Evolutionary conservation across 305 asterid species (phyloP).

Genomic region (Fraxinus sp.): DNA sequence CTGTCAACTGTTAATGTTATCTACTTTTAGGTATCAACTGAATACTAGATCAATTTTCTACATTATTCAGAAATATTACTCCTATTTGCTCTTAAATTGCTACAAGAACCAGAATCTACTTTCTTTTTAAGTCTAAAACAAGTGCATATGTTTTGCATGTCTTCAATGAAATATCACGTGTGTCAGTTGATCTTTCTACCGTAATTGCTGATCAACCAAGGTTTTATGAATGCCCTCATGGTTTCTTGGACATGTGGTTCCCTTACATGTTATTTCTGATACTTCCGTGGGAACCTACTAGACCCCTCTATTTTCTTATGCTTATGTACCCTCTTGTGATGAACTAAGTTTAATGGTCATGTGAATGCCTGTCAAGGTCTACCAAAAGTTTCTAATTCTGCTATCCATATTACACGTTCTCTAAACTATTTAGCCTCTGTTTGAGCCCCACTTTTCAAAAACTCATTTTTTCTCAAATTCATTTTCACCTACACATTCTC

Average conservation of each 20-base stretch:
- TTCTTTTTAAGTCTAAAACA: background rate
- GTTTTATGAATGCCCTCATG: background rate
- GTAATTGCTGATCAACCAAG: background rate
- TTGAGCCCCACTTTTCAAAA: no score
- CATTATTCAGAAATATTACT: background rate
- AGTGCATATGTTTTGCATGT: background rate
- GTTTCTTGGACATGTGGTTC: background rate
- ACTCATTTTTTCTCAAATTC: no score
- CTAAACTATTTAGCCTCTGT: no score
- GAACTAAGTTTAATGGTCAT: background rate
- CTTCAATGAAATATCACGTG: background rate
- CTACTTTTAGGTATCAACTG: background rate
- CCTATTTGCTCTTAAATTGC: background rate
- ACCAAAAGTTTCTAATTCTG: background rate
- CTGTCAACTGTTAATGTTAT: background rate
- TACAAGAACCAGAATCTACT: background rate
- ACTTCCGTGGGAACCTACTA: background rate
- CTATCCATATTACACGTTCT: no score
- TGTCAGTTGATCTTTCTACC: background rate
- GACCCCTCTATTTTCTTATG: background rate
- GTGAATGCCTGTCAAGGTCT: background rate
- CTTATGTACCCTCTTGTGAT: background rate
- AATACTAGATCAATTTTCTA: background rate
- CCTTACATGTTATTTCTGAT: background rate
- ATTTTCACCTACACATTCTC: no score